These are phyloP conservation scores for Heterobasidion irregulare DNA, from an alignment of 1,284 basidiomycete species.

Conservation along the genomic window DNA sequence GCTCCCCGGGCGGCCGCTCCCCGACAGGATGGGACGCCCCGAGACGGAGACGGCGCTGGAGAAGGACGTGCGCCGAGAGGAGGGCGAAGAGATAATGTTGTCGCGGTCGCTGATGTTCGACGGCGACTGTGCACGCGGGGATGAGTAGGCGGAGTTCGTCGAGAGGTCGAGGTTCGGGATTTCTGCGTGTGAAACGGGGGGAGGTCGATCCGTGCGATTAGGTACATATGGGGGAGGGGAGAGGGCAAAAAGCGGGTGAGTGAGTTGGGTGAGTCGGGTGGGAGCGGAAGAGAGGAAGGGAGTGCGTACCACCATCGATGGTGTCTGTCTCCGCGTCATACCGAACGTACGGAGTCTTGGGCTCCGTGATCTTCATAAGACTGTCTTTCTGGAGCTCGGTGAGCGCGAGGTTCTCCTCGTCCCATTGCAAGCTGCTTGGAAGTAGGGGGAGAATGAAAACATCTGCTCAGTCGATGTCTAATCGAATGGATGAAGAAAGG, in stretches of 20 bases:
- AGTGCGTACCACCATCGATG: slow-evolving; percentile 62
- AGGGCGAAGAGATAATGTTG: slow-evolving; percentile 48
- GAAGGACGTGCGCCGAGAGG: slow-evolving; percentile 75
- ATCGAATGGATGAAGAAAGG: slow-evolving; percentile 4
- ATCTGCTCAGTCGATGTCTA: not conserved
- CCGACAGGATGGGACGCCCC: not conserved
- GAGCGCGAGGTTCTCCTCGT: slow-evolving; percentile 84
- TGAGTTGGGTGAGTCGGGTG: not conserved
- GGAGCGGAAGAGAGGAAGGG: not conserved
- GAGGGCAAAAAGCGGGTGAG: not conserved
- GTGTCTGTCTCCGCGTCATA: slow-evolving; percentile 83
- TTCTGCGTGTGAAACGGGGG: slow-evolving; percentile 3
- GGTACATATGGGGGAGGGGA: not conserved
- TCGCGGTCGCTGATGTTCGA: slow-evolving; percentile 26
- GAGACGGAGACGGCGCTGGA: slow-evolving; percentile 24
- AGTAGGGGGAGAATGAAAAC: slow-evolving; percentile 2
- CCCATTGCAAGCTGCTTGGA: slow-evolving; percentile 67
- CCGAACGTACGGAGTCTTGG: slow-evolving; percentile 92
- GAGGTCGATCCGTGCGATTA: not conserved
- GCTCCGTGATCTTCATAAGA: slow-evolving; percentile 94
- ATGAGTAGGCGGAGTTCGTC: slow-evolving; percentile 15
- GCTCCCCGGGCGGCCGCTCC: not conserved
- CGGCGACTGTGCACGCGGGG: slow-evolving; percentile 3
- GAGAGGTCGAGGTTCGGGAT: not conserved
- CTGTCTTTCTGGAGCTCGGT: slow-evolving; percentile 91